Conservation (phyloP, 2,329 filamentous ascomycete species). For the Dactylellina haptotyla region DNA sequence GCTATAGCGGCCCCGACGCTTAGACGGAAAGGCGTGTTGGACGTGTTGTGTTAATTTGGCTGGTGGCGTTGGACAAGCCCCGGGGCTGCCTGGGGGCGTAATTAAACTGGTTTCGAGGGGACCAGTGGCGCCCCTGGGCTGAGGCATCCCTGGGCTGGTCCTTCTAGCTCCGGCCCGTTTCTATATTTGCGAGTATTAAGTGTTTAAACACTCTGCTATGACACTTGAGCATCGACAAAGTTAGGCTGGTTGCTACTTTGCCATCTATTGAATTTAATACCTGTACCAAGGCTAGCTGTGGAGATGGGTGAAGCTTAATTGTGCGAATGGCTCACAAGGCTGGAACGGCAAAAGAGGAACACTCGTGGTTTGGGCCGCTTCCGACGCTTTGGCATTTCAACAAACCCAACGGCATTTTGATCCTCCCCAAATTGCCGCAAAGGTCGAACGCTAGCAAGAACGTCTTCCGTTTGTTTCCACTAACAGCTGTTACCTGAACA, state of each 20-base stretch:
- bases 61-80: constrained; percentile 1
- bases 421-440: too few species aligned
- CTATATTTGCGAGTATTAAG: not conserved
- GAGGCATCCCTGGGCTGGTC: not conserved
- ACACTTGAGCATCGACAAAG: constrained; percentile 2
- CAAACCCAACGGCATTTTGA: too few species aligned
- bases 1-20: constrained; percentile 14
- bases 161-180: not conserved
- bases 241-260: constrained; percentile 19
- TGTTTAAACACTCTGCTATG: not conserved
- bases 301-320: not conserved
- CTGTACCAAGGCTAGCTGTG: not conserved
- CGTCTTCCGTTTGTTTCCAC: too few species aligned
- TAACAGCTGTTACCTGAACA: too few species aligned
- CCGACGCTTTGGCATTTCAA: too few species aligned
- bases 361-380: too few species aligned
- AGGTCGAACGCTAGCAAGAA: too few species aligned
- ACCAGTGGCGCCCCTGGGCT: not conserved
- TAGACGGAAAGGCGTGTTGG: constrained; percentile 33
- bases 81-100: not conserved
- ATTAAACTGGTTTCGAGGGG: not conserved
- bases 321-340: constrained; percentile 14
- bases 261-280: too few species aligned
- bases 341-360: not conserved
- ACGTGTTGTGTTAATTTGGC: constrained; percentile 30